phyloP scores from a whole-genome alignment of 176 grass and related monocot genomes.

The Bromus sterilis region DNA sequence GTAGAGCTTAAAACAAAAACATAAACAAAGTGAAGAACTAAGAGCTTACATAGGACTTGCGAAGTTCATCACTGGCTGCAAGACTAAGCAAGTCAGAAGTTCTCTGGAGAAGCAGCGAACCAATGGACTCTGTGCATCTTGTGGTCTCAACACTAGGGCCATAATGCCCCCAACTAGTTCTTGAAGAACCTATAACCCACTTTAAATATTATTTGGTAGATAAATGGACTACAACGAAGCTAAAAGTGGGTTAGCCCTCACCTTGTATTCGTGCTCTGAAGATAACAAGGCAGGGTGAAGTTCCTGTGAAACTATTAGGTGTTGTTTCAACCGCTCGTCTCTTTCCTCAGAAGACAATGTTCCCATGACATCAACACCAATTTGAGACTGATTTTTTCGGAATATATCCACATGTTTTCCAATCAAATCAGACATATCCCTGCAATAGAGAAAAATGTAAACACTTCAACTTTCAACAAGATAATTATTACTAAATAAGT shows the following conservation, averaged over 20 bases:
- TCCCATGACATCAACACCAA: constrained; percentile 78
- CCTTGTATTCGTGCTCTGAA: constrained; percentile 87
- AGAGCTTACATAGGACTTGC: constrained; percentile 79
- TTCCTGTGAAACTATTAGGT: constrained; percentile 82
- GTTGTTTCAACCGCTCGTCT: constrained; percentile 80
- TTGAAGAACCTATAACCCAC: constrained; percentile 78
- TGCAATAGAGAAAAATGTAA: constrained; percentile 20
- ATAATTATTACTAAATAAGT: constrained; percentile 16
- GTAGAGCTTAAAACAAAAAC: constrained; percentile 18
- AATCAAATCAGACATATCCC: constrained; percentile 89
- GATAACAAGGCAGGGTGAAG: constrained; percentile 96
- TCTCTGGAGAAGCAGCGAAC: constrained; percentile 83
- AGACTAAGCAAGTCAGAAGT: constrained; percentile 72
- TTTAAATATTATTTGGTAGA: constrained; percentile 30
- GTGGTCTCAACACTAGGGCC: constrained; percentile 77
- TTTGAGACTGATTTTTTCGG: constrained; percentile 79
- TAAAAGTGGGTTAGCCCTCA: constrained; percentile 23
- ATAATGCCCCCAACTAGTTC: constrained; percentile 75
- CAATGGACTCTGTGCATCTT: constrained; percentile 82
- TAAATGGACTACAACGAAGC: constrained; percentile 9
- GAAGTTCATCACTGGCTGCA: constrained; percentile 87
- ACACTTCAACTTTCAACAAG: background rate
- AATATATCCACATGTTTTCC: constrained; percentile 80
- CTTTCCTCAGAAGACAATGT: constrained; percentile 95
- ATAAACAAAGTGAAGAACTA: constrained; percentile 4